These are phyloP conservation scores for Periconia sp. DNA, from an alignment of 2,329 filamentous ascomycete species.

Conservation along the genomic window DNA sequence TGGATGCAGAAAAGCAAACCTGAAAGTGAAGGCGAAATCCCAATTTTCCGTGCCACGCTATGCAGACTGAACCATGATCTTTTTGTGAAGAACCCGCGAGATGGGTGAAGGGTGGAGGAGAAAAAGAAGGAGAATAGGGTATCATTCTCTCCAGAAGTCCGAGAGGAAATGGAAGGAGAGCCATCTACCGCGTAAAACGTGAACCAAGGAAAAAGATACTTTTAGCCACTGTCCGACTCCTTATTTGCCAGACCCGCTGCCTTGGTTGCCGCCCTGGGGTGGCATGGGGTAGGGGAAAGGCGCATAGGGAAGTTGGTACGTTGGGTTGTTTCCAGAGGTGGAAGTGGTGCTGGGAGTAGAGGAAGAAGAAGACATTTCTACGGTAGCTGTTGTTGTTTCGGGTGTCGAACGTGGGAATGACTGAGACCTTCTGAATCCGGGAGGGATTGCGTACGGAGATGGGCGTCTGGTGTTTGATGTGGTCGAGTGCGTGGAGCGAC, in stretches of 20 bases:
- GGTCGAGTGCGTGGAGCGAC: constrained; percentile 14
- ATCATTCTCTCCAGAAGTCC: too few species aligned
- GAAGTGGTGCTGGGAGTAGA: constrained; percentile 36
- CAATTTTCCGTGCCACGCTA: too few species aligned
- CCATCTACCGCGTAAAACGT: background rate
- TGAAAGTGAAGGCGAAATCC: too few species aligned
- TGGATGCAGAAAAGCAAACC: too few species aligned
- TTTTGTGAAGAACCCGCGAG: too few species aligned
- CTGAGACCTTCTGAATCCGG: constrained; percentile 7
- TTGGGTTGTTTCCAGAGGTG: constrained; percentile 28
- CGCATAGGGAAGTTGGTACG: constrained; percentile 39
- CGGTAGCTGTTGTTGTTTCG: background rate
- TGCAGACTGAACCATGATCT: too few species aligned
- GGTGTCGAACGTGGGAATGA: constrained; percentile 16
- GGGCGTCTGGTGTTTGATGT: constrained; percentile 6
- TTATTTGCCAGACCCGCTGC: background rate
- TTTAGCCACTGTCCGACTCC: background rate
- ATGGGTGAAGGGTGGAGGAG: too few species aligned
- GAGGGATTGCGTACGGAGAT: constrained; percentile 15
- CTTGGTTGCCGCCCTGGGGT: constrained; percentile 15
- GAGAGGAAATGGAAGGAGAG: too few species aligned
- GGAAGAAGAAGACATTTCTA: constrained; percentile 30
- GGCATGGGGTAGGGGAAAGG: constrained; percentile 43
- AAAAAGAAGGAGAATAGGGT: too few species aligned
- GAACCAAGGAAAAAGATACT: background rate